Conservation (phyloP, 2,329 filamentous ascomycete species). For the Curvularia spicifera region DNA sequence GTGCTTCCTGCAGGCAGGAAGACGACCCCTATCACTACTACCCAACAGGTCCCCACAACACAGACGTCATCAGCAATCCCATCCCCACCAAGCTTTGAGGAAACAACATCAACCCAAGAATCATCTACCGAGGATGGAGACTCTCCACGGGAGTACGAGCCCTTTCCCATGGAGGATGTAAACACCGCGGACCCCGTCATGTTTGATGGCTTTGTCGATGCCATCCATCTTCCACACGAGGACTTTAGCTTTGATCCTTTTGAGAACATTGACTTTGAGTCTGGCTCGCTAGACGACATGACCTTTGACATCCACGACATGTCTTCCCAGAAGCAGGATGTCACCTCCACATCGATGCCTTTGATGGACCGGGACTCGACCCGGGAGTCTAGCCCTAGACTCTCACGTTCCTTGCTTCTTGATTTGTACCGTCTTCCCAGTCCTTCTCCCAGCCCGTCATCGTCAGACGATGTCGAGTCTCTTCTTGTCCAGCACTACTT, state of each 20-base stretch:
- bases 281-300: slow-evolving; percentile 28
- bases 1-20: slow-evolving; percentile 43
- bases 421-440: slow-evolving; percentile 47
- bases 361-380: slow-evolving; percentile 24
- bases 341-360: slow-evolving; percentile 19
- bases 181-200: slow-evolving; percentile 31
- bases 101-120: slow-evolving; percentile 26
- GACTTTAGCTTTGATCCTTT: slow-evolving; percentile 38
- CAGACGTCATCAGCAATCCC: slow-evolving; percentile 27
- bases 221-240: slow-evolving; percentile 30
- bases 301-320: slow-evolving; percentile 30
- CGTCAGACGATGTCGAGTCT: slow-evolving; percentile 58
- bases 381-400: slow-evolving; percentile 38
- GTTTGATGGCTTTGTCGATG: slow-evolving; percentile 35
- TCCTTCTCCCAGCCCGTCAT: slow-evolving; percentile 41
- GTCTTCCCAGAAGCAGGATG: slow-evolving; percentile 24
- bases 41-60: slow-evolving; percentile 19
- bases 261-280: slow-evolving; percentile 38
- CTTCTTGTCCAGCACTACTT: slow-evolving; percentile 69
- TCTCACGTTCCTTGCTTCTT: slow-evolving; percentile 49
- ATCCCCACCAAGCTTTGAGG: slow-evolving; percentile 31
- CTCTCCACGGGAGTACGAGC: slow-evolving; percentile 34
- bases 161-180: slow-evolving; percentile 35
- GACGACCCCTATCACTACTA: slow-evolving; percentile 16
- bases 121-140: slow-evolving; percentile 37